Evolutionary conservation across 2,329 filamentous ascomycete species (phyloP), one percentile per base, ranked within the genome.

Genomic region (Exophiala dermatitidis): DNA sequence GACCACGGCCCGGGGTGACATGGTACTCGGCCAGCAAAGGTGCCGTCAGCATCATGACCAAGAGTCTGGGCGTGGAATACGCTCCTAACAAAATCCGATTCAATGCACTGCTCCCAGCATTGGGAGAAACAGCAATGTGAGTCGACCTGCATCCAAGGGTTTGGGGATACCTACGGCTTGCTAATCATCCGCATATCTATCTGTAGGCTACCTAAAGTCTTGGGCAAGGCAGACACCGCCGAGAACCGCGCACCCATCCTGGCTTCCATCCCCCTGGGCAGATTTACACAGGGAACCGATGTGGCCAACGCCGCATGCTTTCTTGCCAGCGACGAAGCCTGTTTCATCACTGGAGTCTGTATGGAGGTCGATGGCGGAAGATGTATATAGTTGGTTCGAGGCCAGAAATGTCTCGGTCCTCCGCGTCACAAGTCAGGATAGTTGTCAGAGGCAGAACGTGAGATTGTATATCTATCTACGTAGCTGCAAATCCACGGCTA

Each of bases 61-160:
- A 81, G 68, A 78, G 78, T 7, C 74, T 90, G 59, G 86, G 85
- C 0, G 81, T 85, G 1, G 86, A 90, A 66, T 89, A 85, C 61
- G 86, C 83, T 0, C 77, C 80, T 0, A 78, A 86, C 50, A 78
- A 86, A 59, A 87, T 90, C 59, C 79, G 85, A 0, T 83, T 90
- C 63, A 88, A 88, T 58, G 77, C 79, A 1, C 80, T 90, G 8
- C 85, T 82, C 44, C 85, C 85, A 0, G 76, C 87, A 0, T 73
- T 88, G 1, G 54, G 45, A 28, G 82, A 75, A n/a, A 89, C 85
- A 0, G 82, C 80, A 2, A 74, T 88, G 19, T 81, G 73, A 29
- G 54, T 55, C 4, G 40, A n/a, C n/a, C n/a, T n/a, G n/a, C n/a
- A n/a, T n/a, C 48, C 48, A 28, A 53, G 12, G 32, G 10, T 28